Evolutionary conservation across 352 stramenopile species (phyloP).

Genomic region (Pythium periplocum): DNA sequence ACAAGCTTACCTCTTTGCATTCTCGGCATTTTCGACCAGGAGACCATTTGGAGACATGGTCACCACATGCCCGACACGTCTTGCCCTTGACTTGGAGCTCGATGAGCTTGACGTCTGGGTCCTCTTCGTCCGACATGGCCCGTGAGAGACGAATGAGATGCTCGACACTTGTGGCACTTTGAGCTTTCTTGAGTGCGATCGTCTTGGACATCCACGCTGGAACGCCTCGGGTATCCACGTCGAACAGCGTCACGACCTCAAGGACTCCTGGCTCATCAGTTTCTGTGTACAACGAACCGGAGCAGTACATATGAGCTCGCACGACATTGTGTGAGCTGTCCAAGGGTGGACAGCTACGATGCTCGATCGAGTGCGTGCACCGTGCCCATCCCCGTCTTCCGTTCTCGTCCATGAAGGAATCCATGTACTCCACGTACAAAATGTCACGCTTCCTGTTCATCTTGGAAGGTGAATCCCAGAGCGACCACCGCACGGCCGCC

Average conservation of each 20-base stretch:
- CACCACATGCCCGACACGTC: conserved; percentile 40
- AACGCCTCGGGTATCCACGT: conserved; percentile 53
- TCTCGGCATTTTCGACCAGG: conserved; percentile 42
- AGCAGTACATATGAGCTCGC: conserved; percentile 53
- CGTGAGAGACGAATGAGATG: conserved; percentile 56
- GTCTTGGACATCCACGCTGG: conserved; percentile 64
- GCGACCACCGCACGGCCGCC: conserved; percentile 53
- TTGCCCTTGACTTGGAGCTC: conserved; percentile 28
- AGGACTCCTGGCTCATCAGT: conserved; percentile 40
- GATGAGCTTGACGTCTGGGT: conserved; percentile 34
- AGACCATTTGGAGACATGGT: conserved; percentile 40
- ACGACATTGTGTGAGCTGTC: conserved; percentile 46
- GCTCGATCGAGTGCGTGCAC: conserved; percentile 58
- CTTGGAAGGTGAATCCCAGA: conserved; percentile 56
- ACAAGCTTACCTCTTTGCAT: conserved; percentile 42
- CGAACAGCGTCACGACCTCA: conserved; percentile 53
- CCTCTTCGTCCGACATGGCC: conserved; percentile 42
- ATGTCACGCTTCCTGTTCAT: conserved; percentile 56
- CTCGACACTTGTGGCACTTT: conserved; percentile 56
- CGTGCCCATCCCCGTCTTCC: conserved; percentile 52
- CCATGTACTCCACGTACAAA: conserved; percentile 63
- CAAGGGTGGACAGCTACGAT: conserved; percentile 54
- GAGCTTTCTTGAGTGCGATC: conserved; percentile 44
- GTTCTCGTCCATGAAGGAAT: conserved; percentile 51
- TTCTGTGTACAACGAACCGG: conserved; percentile 54